Evolutionary conservation across 345 rosid species (phyloP), one percentile per base, ranked within the genome.

Genomic region (Cardamine resedifolia): DNA sequence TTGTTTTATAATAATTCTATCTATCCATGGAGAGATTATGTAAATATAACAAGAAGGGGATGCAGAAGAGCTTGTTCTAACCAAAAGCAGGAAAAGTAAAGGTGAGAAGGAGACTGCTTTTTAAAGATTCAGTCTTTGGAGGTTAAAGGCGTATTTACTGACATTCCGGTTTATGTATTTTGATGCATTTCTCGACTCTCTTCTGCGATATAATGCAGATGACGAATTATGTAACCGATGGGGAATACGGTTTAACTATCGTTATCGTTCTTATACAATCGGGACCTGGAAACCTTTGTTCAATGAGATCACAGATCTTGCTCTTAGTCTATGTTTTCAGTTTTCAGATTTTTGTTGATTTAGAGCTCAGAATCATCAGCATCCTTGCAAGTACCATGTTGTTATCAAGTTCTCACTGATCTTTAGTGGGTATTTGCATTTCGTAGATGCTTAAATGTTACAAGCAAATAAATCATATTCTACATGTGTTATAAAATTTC

Each of bases 11-110:
- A 47, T 56, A 36, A 70, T 9, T 43, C 24, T 74, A 61, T 67
- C 68, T 58, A 21, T 57, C 62, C 12, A 63, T 64, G 51, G 70
- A 70, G 70, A 70, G 60, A 36, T 16, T 19, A 47, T 76, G 67
- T 77, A 64, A 38, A 77, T 77, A 77, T 76, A 56, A 70, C 76
- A 64, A 64, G 72, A 76, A 50, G 16, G 61, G 50, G 79, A 70
- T 70, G 66, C 48, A 24, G 30, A 48, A 64, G 45, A 69, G 58
- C 74, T 52, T 76, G 43, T 69, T 44, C 75, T 76, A 76, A 76
- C 75, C 63, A 39, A 10, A 47, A 55, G 45, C 69, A 48, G 66
- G 72, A 45, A 27, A 68, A 34, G 71, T 47, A 50, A 66, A 41
- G 66, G 20, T 76, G 48, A 61, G 49, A 53, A 62, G 55, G 24